Evolutionary conservation across 768 basidiomycete species (phyloP).

Genomic region (Holtermannia corniformis): DNA sequence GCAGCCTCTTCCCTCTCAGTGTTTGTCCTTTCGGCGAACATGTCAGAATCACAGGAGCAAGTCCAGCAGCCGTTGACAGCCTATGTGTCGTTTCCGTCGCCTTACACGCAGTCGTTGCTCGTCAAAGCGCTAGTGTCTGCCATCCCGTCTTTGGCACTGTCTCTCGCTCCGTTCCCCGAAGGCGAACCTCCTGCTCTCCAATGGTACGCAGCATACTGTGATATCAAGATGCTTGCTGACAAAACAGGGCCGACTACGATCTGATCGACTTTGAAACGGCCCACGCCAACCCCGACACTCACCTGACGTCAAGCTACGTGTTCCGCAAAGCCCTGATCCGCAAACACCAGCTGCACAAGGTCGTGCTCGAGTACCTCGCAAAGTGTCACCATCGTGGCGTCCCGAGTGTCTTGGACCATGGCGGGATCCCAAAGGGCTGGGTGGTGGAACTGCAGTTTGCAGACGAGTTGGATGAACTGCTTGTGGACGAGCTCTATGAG

Average conservation of each 20-base stretch:
- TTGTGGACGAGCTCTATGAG: slow-evolving; percentile 87
- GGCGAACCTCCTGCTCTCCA: slow-evolving; percentile 25
- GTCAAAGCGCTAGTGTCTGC: slow-evolving; percentile 43
- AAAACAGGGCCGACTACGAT: slow-evolving; percentile 73
- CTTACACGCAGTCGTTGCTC: slow-evolving; percentile 50
- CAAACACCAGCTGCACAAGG: slow-evolving; percentile 79
- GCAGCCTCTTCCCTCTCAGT: too few species aligned
- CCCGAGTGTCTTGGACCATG: slow-evolving; percentile 48
- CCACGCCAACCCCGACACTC: slow-evolving; percentile 45
- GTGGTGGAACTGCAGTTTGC: slow-evolving; percentile 76
- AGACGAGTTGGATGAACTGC: slow-evolving; percentile 90
- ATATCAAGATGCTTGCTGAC: neutral
- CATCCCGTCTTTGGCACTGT: slow-evolving; percentile 27
- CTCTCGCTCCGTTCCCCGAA: slow-evolving; percentile 35
- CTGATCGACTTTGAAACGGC: slow-evolving; percentile 67
- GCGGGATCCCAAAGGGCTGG: slow-evolving; percentile 63
- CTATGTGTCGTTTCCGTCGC: slow-evolving; percentile 54
- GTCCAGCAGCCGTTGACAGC: slow-evolving; percentile 24
- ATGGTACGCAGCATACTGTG: slow-evolving; percentile 18
- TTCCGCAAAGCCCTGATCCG: slow-evolving; percentile 89
- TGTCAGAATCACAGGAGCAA: neutral
- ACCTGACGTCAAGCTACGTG: slow-evolving; percentile 69
- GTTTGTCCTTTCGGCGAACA: too few species aligned
- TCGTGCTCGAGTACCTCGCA: slow-evolving; percentile 58
- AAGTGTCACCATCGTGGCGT: slow-evolving; percentile 49